These are phyloP conservation scores for Saussurea involucrata DNA, from an alignment of 129 eudicot genomes.

Conservation along the genomic window DNA sequence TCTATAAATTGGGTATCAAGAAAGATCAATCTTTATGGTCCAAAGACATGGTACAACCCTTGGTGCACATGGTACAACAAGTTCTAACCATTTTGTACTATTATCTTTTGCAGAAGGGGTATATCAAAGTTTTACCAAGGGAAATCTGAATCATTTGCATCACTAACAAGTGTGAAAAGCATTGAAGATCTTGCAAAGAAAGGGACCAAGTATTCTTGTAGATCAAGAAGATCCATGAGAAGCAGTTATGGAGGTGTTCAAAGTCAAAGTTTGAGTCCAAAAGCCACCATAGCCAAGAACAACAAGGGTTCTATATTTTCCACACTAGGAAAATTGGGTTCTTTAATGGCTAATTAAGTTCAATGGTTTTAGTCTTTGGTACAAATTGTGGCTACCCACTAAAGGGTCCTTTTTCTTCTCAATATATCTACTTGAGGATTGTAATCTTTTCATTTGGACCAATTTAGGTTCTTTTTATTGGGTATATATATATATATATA, in stretches of 20 bases:
- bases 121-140: slow-evolving; percentile 71
- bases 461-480: neutral
- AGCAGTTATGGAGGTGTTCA: slow-evolving; percentile 19
- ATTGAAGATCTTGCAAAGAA: slow-evolving; percentile 75
- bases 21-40: neutral
- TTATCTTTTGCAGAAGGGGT: slow-evolving; percentile 55
- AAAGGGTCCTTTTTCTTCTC: neutral
- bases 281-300: slow-evolving; percentile 61
- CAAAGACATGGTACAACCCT: neutral
- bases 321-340: slow-evolving; percentile 21
- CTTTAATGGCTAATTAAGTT: slow-evolving; percentile 26
- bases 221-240: slow-evolving; percentile 45
- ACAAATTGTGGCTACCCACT: slow-evolving; percentile 2
- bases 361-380: slow-evolving; percentile 5
- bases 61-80: neutral
- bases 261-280: slow-evolving; percentile 41
- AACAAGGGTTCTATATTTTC: slow-evolving; percentile 27
- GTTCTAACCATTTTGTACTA: slow-evolving; percentile 4
- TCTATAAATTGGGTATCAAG: neutral
- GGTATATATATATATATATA: too few relatives aligned
- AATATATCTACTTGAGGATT: neutral
- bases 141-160: slow-evolving; percentile 72
- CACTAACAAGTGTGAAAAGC: slow-evolving; percentile 51
- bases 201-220: slow-evolving; percentile 26
- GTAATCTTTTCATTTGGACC: neutral